These are phyloP conservation scores for Fusarium xylarioides DNA, from an alignment of 2,329 filamentous ascomycete species.

Conservation along the genomic window DNA sequence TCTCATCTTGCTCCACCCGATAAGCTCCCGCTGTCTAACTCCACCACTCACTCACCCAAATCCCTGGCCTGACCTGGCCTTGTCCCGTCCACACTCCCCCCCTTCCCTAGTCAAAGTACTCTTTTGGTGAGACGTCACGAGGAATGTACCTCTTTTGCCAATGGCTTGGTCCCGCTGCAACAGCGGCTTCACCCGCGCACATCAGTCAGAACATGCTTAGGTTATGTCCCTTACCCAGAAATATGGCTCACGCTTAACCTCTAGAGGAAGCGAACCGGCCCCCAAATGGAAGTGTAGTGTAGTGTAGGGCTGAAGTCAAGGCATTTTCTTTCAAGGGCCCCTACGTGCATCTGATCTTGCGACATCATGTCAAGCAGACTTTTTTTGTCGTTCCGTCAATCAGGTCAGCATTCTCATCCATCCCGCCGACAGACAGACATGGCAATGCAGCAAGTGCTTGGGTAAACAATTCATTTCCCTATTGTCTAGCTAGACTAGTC, in stretches of 20 bases:
- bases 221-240: slow-evolving; percentile 9
- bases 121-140: neutral
- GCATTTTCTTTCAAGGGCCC: slow-evolving; percentile 2
- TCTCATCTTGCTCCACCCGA: slow-evolving; percentile 10
- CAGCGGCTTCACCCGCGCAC: slow-evolving; percentile 40
- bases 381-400: neutral
- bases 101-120: slow-evolving; percentile 5
- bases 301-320: slow-evolving; percentile 34
- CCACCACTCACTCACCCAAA: slow-evolving; percentile 27
- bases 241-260: slow-evolving; percentile 40
- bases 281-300: slow-evolving; percentile 25
- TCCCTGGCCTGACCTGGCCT: slow-evolving; percentile 3
- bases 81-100: slow-evolving; percentile 23
- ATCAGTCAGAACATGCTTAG: slow-evolving; percentile 19
- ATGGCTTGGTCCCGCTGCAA: slow-evolving; percentile 31
- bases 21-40: slow-evolving; percentile 30
- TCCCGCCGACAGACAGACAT: neutral
- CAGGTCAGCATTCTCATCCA: neutral
- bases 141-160: neutral
- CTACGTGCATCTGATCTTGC: slow-evolving; percentile 23
- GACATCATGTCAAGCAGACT: neutral
- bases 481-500: neutral
- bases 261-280: slow-evolving; percentile 38
- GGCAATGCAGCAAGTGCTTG: neutral
- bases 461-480: slow-evolving; percentile 7